A percentile compares a stretch with the other conserved stretches of the same genome.
Evolutionary conservation across 1,284 basidiomycete species (phyloP).

Genomic region (Mycena citricolor): DNA sequence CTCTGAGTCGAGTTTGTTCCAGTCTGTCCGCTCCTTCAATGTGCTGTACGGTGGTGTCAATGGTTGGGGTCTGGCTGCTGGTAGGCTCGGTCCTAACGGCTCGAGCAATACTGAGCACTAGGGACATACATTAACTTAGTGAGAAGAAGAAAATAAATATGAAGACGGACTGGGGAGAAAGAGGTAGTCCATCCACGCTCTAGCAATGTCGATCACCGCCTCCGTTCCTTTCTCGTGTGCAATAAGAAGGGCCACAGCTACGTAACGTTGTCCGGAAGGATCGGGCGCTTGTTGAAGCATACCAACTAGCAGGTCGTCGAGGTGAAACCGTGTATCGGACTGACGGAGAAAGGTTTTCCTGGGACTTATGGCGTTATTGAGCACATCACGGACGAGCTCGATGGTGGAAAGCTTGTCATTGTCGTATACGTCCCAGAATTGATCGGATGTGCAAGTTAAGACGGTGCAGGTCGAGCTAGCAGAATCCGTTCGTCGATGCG

Average conservation of each 20-base stretch:
- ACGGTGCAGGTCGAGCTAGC: conserved; percentile 6
- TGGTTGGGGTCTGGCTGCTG: conserved; percentile 8
- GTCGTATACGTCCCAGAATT: conserved; percentile 6
- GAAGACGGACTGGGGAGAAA: conserved; percentile 23
- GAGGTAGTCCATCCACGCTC: conserved; percentile 24
- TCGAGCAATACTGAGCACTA: conserved; percentile 6
- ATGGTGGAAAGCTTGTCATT: conserved; percentile 7
- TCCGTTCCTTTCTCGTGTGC: conserved; percentile 23
- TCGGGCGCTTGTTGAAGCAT: conserved; percentile 21
- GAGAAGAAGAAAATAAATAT: conserved; percentile 1
- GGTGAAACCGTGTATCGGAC: conserved; percentile 2
- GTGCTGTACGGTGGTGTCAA: conserved; percentile 4
- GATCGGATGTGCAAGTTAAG: conserved; percentile 11
- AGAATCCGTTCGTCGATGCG: conserved; percentile 4
- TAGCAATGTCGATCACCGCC: conserved; percentile 20
- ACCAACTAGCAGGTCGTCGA: conserved; percentile 9
- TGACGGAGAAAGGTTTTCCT: conserved; percentile 2
- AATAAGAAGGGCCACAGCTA: conserved; percentile 24
- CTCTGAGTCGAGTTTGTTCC: conserved; percentile 4
- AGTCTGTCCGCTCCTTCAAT: conserved; percentile 9
- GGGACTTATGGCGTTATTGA: conserved; percentile 7
- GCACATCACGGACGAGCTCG: conserved; percentile 3
- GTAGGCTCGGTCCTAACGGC: neutral
- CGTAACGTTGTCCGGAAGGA: conserved; percentile 21
- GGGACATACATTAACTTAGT: too few relatives aligned